Conservation (phyloP, 1,139 yeast genomes). For the Yamadazyma atlantica region DNA sequence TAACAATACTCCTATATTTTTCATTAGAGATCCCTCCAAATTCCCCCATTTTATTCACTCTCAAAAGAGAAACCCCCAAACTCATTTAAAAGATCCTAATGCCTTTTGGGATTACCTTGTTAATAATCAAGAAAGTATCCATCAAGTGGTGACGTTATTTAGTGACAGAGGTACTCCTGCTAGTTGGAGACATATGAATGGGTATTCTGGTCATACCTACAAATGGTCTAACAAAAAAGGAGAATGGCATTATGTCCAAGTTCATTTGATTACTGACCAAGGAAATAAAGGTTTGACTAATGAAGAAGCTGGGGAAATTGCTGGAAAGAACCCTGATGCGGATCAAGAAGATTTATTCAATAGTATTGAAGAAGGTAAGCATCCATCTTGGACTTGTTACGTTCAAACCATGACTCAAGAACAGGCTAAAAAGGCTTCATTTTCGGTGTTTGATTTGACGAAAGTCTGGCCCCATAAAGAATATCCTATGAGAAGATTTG, state of each 20-base stretch:
- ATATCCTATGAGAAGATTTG: slow-evolving; percentile 67
- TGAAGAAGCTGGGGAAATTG: slow-evolving; percentile 53
- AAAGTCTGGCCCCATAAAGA: slow-evolving; percentile 74
- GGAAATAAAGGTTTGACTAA: slow-evolving; percentile 50
- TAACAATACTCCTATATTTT: slow-evolving; percentile 81
- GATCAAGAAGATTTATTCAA: slow-evolving; percentile 57
- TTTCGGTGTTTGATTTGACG: slow-evolving; percentile 62
- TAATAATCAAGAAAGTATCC: slow-evolving; percentile 55
- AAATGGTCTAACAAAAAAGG: slow-evolving; percentile 60
- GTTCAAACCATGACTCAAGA: slow-evolving; percentile 62
- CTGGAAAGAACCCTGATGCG: slow-evolving; percentile 58
- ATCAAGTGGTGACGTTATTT: slow-evolving; percentile 56
- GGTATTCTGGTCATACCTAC: slow-evolving; percentile 65
- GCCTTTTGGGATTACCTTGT: slow-evolving; percentile 64
- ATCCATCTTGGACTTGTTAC: slow-evolving; percentile 59
- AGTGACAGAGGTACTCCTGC: slow-evolving; percentile 64
- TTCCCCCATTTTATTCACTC: slow-evolving; percentile 84
- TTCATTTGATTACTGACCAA: slow-evolving; percentile 54
- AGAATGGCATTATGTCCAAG: slow-evolving; percentile 59
- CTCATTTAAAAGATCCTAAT: slow-evolving; percentile 71
- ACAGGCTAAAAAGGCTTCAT: slow-evolving; percentile 53
- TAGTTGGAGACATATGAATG: slow-evolving; percentile 57
- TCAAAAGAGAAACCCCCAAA: slow-evolving; percentile 69
- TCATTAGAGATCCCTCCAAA: slow-evolving; percentile 76
- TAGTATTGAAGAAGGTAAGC: slow-evolving; percentile 49